phyloP scores from a whole-genome alignment of 306 rosid genomes.

The Quercus gilva region DNA sequence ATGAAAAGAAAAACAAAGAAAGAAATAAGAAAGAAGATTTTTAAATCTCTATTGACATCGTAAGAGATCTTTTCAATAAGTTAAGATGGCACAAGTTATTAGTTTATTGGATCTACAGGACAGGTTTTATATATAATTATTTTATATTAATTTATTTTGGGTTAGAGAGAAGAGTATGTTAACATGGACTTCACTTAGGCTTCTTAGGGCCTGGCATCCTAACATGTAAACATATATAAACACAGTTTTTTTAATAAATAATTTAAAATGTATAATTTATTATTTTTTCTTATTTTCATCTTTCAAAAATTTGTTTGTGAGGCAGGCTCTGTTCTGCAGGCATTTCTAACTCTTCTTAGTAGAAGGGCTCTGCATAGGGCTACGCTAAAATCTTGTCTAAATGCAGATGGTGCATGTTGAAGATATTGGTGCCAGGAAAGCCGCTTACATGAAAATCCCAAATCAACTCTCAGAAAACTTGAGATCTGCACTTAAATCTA shows the following conservation, averaged over 20 bases:
- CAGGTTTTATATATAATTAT: slow-evolving; percentile 44
- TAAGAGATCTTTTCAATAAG: no score
- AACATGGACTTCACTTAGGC: not conserved
- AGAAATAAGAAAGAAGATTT: no score
- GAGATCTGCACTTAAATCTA: slow-evolving; percentile 51
- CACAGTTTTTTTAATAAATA: not conserved
- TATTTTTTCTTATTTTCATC: slow-evolving; percentile 4
- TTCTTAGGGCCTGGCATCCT: slow-evolving; percentile 16
- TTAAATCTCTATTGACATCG: no score
- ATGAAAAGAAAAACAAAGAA: no score
- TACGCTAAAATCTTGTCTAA: slow-evolving; percentile 21
- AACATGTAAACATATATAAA: slow-evolving; percentile 11
- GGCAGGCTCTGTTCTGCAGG: slow-evolving; percentile 7
- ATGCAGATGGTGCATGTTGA: slow-evolving; percentile 82
- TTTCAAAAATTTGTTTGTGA: not conserved
- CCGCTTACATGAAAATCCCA: slow-evolving; percentile 55
- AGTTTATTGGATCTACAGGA: slow-evolving; percentile 52
- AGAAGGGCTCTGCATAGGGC: slow-evolving; percentile 8
- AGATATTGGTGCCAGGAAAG: slow-evolving; percentile 64
- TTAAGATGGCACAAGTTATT: no score
- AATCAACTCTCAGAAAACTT: slow-evolving; percentile 54
- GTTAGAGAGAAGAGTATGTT: slow-evolving; percentile 13
- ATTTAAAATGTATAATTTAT: no score
- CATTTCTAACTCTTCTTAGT: not conserved
- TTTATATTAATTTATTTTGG: slow-evolving; percentile 8